These are phyloP conservation scores for Beauveria sp. DNA, from an alignment of 2,329 filamentous ascomycete species.

Conservation along the genomic window DNA sequence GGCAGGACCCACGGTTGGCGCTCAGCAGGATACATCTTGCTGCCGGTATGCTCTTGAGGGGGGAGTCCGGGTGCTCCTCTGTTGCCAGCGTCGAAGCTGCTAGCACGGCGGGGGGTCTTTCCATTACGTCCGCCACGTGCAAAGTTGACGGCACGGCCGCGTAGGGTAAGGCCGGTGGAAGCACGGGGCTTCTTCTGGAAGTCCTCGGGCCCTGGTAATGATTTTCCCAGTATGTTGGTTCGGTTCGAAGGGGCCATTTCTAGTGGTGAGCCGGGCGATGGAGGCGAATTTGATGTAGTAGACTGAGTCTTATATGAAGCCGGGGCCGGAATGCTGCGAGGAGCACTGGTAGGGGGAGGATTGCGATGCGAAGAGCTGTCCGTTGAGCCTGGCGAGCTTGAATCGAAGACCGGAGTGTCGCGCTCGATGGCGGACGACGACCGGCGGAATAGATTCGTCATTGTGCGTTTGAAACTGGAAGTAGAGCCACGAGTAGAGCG, in stretches of 20 bases:
- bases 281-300: slow-evolving; percentile 43
- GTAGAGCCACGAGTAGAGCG: slow-evolving; percentile 35
- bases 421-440: slow-evolving; percentile 27
- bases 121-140: slow-evolving; percentile 19
- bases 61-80: slow-evolving; percentile 18
- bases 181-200: slow-evolving; percentile 44
- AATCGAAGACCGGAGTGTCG: slow-evolving; percentile 17
- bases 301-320: slow-evolving; percentile 37
- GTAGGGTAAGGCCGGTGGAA: slow-evolving; percentile 42
- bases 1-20: slow-evolving; percentile 51
- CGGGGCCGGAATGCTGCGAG: slow-evolving; percentile 9
- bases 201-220: slow-evolving; percentile 35
- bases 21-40: slow-evolving; percentile 25
- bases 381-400: slow-evolving; percentile 11
- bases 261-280: slow-evolving; percentile 40
- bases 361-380: slow-evolving; percentile 21
- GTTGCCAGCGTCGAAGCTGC: slow-evolving; percentile 39
- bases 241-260: slow-evolving; percentile 30
- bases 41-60: slow-evolving; percentile 18
- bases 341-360: slow-evolving; percentile 29
- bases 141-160: slow-evolving; percentile 42
- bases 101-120: slow-evolving; percentile 30
- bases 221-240: slow-evolving; percentile 18
- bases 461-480: slow-evolving; percentile 40
- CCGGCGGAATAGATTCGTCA: slow-evolving; percentile 42